Conservation (phyloP, 192 early-diverging fungal species). For the Coemansia sp. region DNA sequence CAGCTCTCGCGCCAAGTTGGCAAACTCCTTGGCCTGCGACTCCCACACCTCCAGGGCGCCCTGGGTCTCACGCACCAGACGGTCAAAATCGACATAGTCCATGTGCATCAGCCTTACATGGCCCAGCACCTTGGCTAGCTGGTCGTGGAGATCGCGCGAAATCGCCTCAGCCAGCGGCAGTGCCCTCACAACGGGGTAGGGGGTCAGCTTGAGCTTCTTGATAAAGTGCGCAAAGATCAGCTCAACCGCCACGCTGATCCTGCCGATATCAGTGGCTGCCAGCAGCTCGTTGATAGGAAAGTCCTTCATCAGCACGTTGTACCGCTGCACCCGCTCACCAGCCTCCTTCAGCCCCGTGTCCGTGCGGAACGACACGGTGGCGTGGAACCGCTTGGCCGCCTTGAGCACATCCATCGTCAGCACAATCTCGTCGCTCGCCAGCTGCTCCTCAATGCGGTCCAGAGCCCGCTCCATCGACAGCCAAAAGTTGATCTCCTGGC, state of each 20-base stretch:
- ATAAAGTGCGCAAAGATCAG: conserved; percentile 94
- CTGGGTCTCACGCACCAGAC: conserved; percentile 76
- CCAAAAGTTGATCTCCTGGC: conserved; percentile 99
- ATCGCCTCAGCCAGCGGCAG: conserved; percentile 93
- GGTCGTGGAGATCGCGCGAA: conserved; percentile 91
- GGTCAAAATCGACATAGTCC: conserved; percentile 90
- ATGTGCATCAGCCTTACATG: conserved; percentile 91
- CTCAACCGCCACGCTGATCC: conserved; percentile 71
- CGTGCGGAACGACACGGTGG: conserved; percentile 94
- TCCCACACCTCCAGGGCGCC: conserved; percentile 94
- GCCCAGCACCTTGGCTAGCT: conserved; percentile 83
- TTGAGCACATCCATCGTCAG: conserved; percentile 93
- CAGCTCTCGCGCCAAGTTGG: conserved; percentile 90
- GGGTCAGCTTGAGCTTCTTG: conserved; percentile 94
- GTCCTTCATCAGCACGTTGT: conserved; percentile 98
- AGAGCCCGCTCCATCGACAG: conserved; percentile 93
- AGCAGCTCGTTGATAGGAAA: conserved; percentile 97
- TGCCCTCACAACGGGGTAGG: conserved; percentile 89
- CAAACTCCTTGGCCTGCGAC: conserved; percentile 92
- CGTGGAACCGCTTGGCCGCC: conserved; percentile 97
- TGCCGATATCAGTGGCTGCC: conserved; percentile 87
- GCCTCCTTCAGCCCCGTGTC: conserved; percentile 98
- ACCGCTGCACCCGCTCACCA: conserved; percentile 85
- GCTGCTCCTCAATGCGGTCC: conserved; percentile 89
- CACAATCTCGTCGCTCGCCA: conserved; percentile 87